A percentile compares a stretch with the other conserved stretches of the same genome.
phyloP scores from a whole-genome alignment of 306 rosid species.

The Psophocarpus tetragonolobus region DNA sequence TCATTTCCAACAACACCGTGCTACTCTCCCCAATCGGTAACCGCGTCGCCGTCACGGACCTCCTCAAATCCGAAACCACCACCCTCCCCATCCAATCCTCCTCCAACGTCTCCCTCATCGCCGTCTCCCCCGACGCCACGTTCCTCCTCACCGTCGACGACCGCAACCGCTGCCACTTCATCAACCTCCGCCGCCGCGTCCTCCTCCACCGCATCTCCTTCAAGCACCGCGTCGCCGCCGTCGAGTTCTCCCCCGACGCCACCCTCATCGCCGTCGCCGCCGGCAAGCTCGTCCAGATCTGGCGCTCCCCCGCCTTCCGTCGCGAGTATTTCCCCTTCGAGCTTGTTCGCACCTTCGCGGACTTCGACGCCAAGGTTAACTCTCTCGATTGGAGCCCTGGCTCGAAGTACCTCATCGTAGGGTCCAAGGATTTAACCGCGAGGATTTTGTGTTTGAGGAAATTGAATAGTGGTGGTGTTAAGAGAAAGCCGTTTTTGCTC shows the following conservation, averaged over 20 bases:
- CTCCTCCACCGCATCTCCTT: constrained; percentile 86
- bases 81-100: constrained; percentile 84
- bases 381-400: constrained; percentile 84
- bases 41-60: constrained; percentile 78
- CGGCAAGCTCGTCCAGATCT: constrained; percentile 80
- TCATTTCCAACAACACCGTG: constrained; percentile 60
- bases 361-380: constrained; percentile 57
- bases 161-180: constrained; percentile 70
- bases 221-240: constrained; percentile 61
- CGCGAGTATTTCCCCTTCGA: constrained; percentile 75
- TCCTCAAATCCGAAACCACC: constrained; percentile 63
- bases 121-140: constrained; percentile 76
- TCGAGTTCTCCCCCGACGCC: constrained; percentile 69
- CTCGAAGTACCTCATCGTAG: constrained; percentile 63
- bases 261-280: constrained; percentile 65
- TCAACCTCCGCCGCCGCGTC: constrained; percentile 84
- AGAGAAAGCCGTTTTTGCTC: constrained; percentile 61
- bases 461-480: constrained; percentile 27
- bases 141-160: constrained; percentile 82
- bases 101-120: constrained; percentile 69
- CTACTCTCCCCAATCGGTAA: constrained; percentile 92
- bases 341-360: constrained; percentile 66
- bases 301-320: constrained; percentile 83
- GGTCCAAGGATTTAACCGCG: constrained; percentile 85
- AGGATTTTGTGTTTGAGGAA: constrained; percentile 61